Conservation (phyloP, 106 monocot species). For the Dendrobium officinale region DNA sequence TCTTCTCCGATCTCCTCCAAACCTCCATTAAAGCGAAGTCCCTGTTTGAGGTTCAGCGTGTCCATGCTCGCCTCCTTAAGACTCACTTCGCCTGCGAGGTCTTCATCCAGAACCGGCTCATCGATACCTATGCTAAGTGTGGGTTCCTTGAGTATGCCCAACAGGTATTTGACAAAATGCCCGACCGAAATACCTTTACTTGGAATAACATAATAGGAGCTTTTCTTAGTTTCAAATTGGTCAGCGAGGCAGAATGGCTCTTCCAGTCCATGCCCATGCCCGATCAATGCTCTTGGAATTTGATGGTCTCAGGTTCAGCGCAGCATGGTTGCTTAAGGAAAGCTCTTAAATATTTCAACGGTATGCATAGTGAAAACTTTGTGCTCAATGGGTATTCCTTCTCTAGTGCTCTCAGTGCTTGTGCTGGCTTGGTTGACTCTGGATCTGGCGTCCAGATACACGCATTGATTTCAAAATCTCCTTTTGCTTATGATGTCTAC, state of each 20-base stretch:
- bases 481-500: constrained; percentile 38
- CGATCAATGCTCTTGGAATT: constrained; percentile 80
- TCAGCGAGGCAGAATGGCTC: constrained; percentile 24
- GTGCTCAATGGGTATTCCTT: constrained; percentile 37
- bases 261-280: constrained; percentile 42
- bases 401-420: constrained; percentile 57
- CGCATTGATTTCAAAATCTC: constrained; percentile 37
- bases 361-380: constrained; percentile 50
- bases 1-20: constrained; percentile 48
- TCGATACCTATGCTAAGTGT: constrained; percentile 53
- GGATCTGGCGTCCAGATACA: constrained; percentile 46
- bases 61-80: constrained; percentile 53
- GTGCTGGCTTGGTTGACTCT: constrained; percentile 32
- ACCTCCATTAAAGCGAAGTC: constrained; percentile 37
- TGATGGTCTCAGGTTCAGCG: constrained; percentile 64
- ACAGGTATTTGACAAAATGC: constrained; percentile 50
- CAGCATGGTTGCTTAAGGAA: constrained; percentile 42
- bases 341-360: constrained; percentile 27
- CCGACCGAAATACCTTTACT: constrained; percentile 40
- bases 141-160: constrained; percentile 26
- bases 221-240: constrained; percentile 15
- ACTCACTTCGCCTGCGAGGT: constrained; percentile 42
- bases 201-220: constrained; percentile 51
- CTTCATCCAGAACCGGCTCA: constrained; percentile 71
- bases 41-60: constrained; percentile 14